phyloP scores from a whole-genome alignment of 805 yeast species.

The Grigorovia yakushimaensis region DNA sequence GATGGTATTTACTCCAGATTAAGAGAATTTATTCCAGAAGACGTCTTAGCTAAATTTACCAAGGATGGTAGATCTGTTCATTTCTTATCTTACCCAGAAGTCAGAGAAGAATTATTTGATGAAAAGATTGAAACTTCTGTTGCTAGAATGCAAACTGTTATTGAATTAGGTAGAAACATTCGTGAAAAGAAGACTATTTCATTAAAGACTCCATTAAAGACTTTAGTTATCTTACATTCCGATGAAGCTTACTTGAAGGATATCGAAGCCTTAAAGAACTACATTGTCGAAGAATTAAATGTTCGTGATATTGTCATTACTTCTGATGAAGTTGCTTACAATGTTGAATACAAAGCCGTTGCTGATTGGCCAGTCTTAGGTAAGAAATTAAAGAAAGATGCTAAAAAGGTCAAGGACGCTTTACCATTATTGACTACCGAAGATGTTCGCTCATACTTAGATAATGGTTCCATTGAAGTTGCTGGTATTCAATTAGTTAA shows the following conservation, averaged over 20 bases:
- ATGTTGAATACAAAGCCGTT: conserved; percentile 85
- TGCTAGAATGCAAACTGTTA: conserved; percentile 91
- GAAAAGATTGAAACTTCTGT: conserved; percentile 80
- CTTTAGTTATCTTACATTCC: conserved; percentile 75
- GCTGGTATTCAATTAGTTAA: conserved; percentile 80
- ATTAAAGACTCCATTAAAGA: conserved; percentile 87
- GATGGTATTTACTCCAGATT: conserved; percentile 80
- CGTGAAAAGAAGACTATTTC: conserved; percentile 94
- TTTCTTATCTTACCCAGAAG: conserved; percentile 83
- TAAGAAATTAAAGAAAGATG: conserved; percentile 91
- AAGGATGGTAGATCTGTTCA: conserved; percentile 79
- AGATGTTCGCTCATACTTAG: conserved; percentile 68
- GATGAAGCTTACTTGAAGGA: conserved; percentile 68
- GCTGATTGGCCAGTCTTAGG: conserved; percentile 99
- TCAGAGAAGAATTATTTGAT: conserved; percentile 71
- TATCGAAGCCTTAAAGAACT: conserved; percentile 63
- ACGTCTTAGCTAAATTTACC: conserved; percentile 40
- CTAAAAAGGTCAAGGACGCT: conserved; percentile 88
- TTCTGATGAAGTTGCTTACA: conserved; percentile 81
- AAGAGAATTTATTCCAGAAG: conserved; percentile 50
- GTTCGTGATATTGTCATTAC: conserved; percentile 83
- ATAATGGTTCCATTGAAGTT: conserved; percentile 66
- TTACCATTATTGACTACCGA: conserved; percentile 72
- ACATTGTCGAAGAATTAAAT: conserved; percentile 85
- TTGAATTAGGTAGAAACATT: conserved; percentile 90